Evolutionary conservation across 495 filamentous ascomycete genomes (phyloP).

Genomic region (Penicillium chermesinum): DNA sequence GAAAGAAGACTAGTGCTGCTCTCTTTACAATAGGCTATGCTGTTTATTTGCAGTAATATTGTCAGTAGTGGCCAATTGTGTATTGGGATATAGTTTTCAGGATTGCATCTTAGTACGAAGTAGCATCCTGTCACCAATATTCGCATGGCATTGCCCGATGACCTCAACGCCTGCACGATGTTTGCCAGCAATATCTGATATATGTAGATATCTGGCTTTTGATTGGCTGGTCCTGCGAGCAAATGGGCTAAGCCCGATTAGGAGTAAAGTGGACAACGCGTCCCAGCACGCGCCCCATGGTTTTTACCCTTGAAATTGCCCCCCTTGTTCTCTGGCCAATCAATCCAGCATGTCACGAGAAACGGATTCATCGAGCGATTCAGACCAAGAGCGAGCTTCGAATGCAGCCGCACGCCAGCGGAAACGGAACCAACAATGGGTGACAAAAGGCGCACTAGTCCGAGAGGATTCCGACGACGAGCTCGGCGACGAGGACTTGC

Average conservation of each 20-base stretch:
- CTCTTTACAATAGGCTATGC: no score
- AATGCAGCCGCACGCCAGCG: constrained; percentile 22
- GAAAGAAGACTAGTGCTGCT: no score
- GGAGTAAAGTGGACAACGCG: constrained; percentile 42
- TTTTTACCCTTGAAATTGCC: background rate
- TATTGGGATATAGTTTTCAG: no score
- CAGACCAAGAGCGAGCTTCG: constrained; percentile 11
- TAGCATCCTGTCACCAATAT: no score
- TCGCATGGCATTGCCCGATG: no score
- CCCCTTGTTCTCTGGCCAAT: background rate
- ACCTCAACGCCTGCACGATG: no score
- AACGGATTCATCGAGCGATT: constrained; percentile 13
- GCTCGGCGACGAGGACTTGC: constrained; percentile 72
- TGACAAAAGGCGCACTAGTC: constrained; percentile 59
- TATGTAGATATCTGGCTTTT: background rate
- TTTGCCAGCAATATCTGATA: background rate
- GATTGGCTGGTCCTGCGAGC: background rate
- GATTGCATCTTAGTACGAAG: no score
- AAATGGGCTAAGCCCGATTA: constrained; percentile 23
- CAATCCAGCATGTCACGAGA: constrained; percentile 17
- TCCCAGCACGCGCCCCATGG: background rate
- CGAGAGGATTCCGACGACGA: constrained; percentile 92
- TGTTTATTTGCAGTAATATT: no score
- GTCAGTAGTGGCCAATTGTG: no score
- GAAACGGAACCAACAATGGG: constrained; percentile 52